Evolutionary conservation across 805 yeast species (phyloP), one percentile per base, ranked within the genome.

Genomic region (Starmerella sp.): DNA sequence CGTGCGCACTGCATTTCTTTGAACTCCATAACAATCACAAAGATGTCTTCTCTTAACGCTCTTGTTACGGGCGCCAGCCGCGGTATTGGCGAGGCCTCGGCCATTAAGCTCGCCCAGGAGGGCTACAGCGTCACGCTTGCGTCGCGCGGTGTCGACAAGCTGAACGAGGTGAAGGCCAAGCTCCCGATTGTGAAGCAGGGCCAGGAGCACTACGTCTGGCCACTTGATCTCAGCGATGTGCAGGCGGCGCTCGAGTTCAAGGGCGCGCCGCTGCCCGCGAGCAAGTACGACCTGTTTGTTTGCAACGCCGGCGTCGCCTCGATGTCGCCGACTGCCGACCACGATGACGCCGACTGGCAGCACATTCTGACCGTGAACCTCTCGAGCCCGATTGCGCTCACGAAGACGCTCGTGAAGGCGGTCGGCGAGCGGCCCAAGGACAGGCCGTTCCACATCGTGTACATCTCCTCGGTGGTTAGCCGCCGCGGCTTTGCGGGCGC

Each of bases 31-130:
- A 22, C 22, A 22, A 2, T 22, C 22, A 22, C 22, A 2, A 22
- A 22, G 22, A 22, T 22, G 22, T 22, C 22, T 22, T 22, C 22
- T 22, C 22, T 22, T 22, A 2, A 32, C 35, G 35, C 35, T 9
- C 39, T 63, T 10, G 62, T 83, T 1, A 82, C 88, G 0, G 91
- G 91, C 1, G 89, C 83, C 0, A 80, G 89, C 0, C 69, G 76
- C 44, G 91, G 91, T 0, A 69, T 84, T 13, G 91, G 91, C 0
- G 67, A 72, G 5, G 74, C 75, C 0, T 75, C 84, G n/a, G 83
- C 88, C 0, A 58, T 64, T 34, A 65, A 62, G 34, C 69, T 84
- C 31, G 77, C 86, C 0, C 49, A 58, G 0, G 60, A 71, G 34
- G 90, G 90, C 1, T 76, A 78, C 30, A 70, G 69, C 15, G 70